A percentile compares a stretch with the other conserved stretches of the same genome.
Evolutionary conservation across 1,284 basidiomycete genomes (phyloP).

Genomic region (Pholiota adiposa): DNA sequence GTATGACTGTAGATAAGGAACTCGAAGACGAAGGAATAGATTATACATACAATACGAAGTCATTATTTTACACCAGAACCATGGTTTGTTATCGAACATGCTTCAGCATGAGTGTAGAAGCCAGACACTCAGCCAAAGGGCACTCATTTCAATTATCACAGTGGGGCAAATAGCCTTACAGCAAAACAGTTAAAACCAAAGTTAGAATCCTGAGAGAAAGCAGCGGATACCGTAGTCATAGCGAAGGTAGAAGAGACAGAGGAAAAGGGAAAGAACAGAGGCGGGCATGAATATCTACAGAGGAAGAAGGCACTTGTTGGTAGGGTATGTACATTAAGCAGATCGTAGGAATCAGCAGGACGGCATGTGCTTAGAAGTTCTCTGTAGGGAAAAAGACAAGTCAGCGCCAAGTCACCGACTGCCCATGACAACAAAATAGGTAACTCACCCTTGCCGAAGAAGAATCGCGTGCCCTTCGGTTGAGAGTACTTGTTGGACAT

Average conservation of each 20-base stretch:
- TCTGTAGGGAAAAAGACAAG: constrained; percentile 22
- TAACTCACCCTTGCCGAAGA: constrained; percentile 77
- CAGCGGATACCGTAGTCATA: background rate
- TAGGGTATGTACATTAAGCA: background rate
- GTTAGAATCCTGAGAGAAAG: background rate
- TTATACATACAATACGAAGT: too few relatives aligned
- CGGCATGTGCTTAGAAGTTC: constrained; percentile 32
- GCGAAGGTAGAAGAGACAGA: background rate
- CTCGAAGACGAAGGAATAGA: too few relatives aligned
- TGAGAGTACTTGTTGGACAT: constrained; percentile 88
- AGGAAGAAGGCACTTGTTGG: background rate
- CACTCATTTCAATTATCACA: constrained; percentile 1
- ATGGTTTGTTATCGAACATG: too few relatives aligned
- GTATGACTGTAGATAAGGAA: too few relatives aligned
- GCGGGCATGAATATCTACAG: background rate
- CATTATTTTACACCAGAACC: too few relatives aligned
- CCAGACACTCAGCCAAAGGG: background rate
- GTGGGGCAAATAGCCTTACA: background rate
- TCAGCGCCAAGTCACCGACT: background rate
- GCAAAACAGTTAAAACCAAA: constrained; percentile 1
- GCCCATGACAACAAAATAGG: background rate
- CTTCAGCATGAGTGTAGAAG: background rate
- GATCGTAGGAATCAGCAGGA: background rate
- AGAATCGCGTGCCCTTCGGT: constrained; percentile 81
- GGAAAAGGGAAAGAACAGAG: too few relatives aligned